phyloP scores from a whole-genome alignment of 2,329 filamentous ascomycete genomes.

The Dichotomopilus funicola region DNA sequence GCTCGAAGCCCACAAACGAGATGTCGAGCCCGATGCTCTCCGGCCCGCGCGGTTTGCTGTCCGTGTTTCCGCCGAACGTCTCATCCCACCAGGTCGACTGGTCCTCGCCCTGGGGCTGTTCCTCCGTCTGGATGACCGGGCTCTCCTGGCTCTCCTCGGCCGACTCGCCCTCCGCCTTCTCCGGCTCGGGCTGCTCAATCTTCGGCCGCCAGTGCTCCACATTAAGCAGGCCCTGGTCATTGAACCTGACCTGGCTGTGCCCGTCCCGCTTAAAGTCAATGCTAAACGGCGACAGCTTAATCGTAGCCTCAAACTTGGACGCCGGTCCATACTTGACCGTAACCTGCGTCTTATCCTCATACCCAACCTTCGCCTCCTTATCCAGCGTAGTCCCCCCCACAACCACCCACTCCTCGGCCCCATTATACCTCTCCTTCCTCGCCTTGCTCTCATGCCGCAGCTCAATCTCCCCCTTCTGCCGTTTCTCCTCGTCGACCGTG shows the following conservation, averaged over 20 bases:
- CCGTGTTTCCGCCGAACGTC: constrained; percentile 88
- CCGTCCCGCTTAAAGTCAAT: constrained; percentile 85
- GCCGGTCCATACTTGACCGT: constrained; percentile 75
- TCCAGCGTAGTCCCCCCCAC: constrained; percentile 74
- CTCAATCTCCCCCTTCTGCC: constrained; percentile 81
- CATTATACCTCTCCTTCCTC: constrained; percentile 91
- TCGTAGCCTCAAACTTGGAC: constrained; percentile 71
- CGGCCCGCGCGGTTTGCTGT: constrained; percentile 88
- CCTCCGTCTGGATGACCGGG: constrained; percentile 27
- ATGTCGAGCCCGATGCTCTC: constrained; percentile 91
- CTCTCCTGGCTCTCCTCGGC: constrained; percentile 47
- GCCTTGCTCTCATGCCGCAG: constrained; percentile 76
- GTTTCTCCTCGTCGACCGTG: constrained; percentile 83
- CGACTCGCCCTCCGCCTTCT: constrained; percentile 49
- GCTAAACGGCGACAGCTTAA: constrained; percentile 74
- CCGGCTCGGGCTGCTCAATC: constrained; percentile 52
- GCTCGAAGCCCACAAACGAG: constrained; percentile 81
- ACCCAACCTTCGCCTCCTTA: constrained; percentile 60
- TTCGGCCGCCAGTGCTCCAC: constrained; percentile 94
- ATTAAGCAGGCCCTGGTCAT: constrained; percentile 84
- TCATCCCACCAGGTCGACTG: constrained; percentile 98
- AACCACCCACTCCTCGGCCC: constrained; percentile 77
- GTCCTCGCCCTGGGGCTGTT: constrained; percentile 50
- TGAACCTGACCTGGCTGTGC: constrained; percentile 76
- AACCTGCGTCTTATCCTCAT: constrained; percentile 59